These are phyloP conservation scores for Botryotinia calthae DNA, from an alignment of 2,329 filamentous ascomycete genomes.

Conservation along the genomic window DNA sequence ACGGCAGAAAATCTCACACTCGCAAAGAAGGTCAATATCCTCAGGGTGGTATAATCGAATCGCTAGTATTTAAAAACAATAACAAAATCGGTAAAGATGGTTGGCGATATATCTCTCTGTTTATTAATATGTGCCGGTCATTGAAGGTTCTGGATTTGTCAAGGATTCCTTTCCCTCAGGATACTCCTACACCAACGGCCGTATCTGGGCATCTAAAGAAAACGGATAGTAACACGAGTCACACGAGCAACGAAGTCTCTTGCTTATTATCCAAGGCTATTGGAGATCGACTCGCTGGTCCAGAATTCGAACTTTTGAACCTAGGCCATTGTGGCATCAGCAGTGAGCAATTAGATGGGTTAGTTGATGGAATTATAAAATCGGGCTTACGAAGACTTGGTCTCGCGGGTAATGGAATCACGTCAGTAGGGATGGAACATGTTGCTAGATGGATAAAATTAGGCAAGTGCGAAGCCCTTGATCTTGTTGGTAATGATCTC, in stretches of 20 bases:
- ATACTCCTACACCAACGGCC: constrained; percentile 25
- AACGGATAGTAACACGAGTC: constrained; percentile 23
- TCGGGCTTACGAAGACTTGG: constrained; percentile 77
- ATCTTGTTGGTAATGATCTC: constrained; percentile 81
- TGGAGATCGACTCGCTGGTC: constrained; percentile 70
- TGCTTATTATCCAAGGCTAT: constrained; percentile 72
- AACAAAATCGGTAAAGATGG: constrained; percentile 77
- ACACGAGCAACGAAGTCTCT: constrained; percentile 45
- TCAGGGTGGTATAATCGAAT: constrained; percentile 73
- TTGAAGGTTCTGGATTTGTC: constrained; percentile 85
- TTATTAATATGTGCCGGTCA: constrained; percentile 85
- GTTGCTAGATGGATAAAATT: constrained; percentile 73
- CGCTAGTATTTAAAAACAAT: constrained; percentile 86
- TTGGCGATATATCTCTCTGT: constrained; percentile 88
- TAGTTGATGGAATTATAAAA: constrained; percentile 79
- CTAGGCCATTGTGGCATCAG: constrained; percentile 75
- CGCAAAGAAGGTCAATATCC: constrained; percentile 30
- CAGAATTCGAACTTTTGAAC: constrained; percentile 76
- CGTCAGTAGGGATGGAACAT: constrained; percentile 69
- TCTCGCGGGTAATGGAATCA: constrained; percentile 77
- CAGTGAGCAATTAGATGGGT: constrained; percentile 65
- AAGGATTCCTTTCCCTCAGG: constrained; percentile 71
- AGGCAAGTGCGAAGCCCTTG: constrained; percentile 80
- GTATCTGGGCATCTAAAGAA: constrained; percentile 28
- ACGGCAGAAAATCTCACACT: constrained; percentile 35